A percentile compares a stretch with the other conserved stretches of the same genome.
These are phyloP conservation scores for Fraxinus americana DNA, from an alignment of 257 asterid genomes.

Conservation along the genomic window DNA sequence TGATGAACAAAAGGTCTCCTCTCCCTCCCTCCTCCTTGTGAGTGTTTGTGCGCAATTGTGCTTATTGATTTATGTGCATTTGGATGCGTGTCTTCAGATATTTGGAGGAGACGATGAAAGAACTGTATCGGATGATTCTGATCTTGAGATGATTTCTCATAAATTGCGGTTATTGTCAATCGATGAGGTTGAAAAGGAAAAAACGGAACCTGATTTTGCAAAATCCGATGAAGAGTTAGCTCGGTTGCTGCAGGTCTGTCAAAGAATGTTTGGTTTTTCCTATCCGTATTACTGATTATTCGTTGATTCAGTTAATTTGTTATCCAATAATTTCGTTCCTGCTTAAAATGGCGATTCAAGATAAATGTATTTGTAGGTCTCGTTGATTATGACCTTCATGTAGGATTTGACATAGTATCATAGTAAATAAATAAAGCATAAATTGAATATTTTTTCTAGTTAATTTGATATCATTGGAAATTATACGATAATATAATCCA, in stretches of 20 bases:
- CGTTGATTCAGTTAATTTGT: constrained; percentile 1
- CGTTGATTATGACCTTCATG: constrained; percentile 11
- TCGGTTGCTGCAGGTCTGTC: constrained; percentile 74
- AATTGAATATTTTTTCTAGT: not conserved
- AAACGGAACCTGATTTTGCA: constrained; percentile 37
- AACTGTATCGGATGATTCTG: constrained; percentile 58
- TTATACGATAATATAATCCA: not conserved
- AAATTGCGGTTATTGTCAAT: constrained; percentile 62
- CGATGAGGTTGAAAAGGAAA: constrained; percentile 44
- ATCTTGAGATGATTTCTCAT: constrained; percentile 56
- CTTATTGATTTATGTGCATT: constrained; percentile 14
- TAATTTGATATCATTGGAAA: constrained; percentile 15
- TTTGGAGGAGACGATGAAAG: constrained; percentile 55
- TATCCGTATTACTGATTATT: constrained; percentile 7
- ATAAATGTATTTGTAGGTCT: constrained; percentile 14
- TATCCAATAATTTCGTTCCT: constrained; percentile 4
- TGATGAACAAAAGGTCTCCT: constrained; percentile 76
- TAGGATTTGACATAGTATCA: not conserved
- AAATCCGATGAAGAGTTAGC: constrained; percentile 88
- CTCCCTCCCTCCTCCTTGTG: not conserved
- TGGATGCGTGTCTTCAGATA: constrained; percentile 44
- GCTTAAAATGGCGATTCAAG: constrained; percentile 10
- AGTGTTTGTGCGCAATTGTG: not conserved
- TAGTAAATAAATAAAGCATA: constrained; percentile 9
- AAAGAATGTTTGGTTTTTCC: not conserved